Base-by-base conservation (phyloP, 2,329 filamentous ascomycete genomes). In the Coleophoma cylindrospora region DNA sequence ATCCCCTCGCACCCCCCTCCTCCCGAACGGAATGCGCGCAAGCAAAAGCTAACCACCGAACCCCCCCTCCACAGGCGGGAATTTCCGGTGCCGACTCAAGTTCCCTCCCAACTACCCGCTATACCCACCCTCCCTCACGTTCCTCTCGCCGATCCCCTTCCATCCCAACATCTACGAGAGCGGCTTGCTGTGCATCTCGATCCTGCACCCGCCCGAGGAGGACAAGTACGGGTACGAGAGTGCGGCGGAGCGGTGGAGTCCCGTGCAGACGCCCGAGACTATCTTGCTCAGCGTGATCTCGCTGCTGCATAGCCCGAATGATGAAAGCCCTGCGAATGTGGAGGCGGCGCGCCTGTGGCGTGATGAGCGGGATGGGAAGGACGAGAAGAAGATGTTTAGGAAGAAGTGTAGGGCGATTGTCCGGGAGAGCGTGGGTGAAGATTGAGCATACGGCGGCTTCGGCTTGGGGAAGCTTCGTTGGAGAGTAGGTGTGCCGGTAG, bases 141-240 rank as follows among this genome's bases (percentile, higher is more conserved):
- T 97, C 70, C 81, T 90, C 62, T 77, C 77, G 1, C 89, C 91
- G 1, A 83, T 96, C 54, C 82, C 82, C 3, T 97, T 94, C 77
- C 92, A 97, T 70, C 92, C 92, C 1, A 97, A 97, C 68, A 88
- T 99, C 66, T 97, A 96, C 73, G 74, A 81, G 8, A 83, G 81
- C 64, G 94, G 94, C 62, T 83, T 86, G 57, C 89, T 99, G 51
- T 99, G 94, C 77, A 97, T 99, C 68, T 95, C 89, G 40, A 99
- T 99, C 71, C 79, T 99, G 40, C 94, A 99, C 69, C 89, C 92
- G 12, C 92, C 94, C 4, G 91, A 89, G 71, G 91, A 96, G 64
- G 94, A 99, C 66, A 84, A 89, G 65, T 94, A 88, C 70, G 92
- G 92, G 48, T 99, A 99, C 73, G 94, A 99, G 70, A 80, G 81